These are phyloP conservation scores for Ziziphus jujuba DNA, from an alignment of 306 rosid genomes.

Conservation along the genomic window DNA sequence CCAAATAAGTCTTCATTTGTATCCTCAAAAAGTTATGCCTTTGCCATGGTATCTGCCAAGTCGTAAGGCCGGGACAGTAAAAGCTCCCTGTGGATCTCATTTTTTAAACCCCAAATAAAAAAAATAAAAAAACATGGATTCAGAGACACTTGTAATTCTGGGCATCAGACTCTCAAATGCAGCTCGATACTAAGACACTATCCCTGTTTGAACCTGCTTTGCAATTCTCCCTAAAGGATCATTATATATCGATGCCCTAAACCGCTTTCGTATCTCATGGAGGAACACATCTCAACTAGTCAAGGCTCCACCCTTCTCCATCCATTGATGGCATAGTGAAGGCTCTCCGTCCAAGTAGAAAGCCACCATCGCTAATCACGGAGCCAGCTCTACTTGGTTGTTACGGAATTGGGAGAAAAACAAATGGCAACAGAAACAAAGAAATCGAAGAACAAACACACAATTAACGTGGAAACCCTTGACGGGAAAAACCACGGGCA, in stretches of 20 bases:
- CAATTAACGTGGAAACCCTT: too few relatives aligned
- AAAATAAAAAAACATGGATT: not conserved
- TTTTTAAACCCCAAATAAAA: constrained; percentile 1
- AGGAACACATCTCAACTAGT: not conserved
- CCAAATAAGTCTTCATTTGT: not conserved
- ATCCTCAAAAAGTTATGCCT: too few relatives aligned
- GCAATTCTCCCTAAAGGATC: not conserved
- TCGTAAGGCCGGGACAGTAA: too few relatives aligned
- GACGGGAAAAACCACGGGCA: too few relatives aligned
- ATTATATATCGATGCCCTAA: not conserved
- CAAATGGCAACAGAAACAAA: too few relatives aligned
- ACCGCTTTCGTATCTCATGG: not conserved
- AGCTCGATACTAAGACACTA: not conserved
- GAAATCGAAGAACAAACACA: too few relatives aligned
- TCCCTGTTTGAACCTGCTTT: not conserved
- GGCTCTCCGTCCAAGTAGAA: not conserved
- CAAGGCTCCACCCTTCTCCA: not conserved
- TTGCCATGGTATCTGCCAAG: too few relatives aligned
- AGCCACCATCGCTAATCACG: too few relatives aligned
- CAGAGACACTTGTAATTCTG: not conserved
- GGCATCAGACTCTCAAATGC: not conserved
- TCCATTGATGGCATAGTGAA: not conserved
- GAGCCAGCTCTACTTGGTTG: too few relatives aligned
- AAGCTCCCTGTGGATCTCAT: too few relatives aligned
- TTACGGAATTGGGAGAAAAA: too few relatives aligned